phyloP scores from a whole-genome alignment of 108 stramenopile species.

The Cyclostephanos invisitatus region DNA sequence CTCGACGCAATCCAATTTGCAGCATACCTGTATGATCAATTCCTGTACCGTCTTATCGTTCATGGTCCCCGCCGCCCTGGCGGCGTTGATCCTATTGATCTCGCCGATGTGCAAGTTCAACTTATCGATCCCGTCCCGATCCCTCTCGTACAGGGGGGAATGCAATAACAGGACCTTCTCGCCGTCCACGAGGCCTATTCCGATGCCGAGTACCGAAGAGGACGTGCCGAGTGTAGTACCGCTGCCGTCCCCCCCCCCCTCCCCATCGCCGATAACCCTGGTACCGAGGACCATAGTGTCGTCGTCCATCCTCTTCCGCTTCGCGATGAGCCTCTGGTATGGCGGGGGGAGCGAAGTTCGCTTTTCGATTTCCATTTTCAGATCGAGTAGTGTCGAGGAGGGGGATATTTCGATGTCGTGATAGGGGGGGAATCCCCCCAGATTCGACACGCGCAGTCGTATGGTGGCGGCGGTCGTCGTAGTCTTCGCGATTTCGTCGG shows the following conservation, averaged over 20 bases:
- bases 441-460: constrained; percentile 48
- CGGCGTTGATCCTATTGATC: constrained; percentile 55
- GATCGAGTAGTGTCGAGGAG: constrained; percentile 51
- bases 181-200: constrained; percentile 48
- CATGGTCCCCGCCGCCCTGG: constrained; percentile 13
- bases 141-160: constrained; percentile 42
- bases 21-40: constrained; percentile 61
- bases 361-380: constrained; percentile 41
- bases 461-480: constrained; percentile 5
- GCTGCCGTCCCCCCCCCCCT: background rate
- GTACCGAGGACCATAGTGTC: constrained; percentile 36
- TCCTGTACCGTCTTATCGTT: constrained; percentile 46
- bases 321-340: constrained; percentile 61
- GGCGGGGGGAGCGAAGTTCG: constrained; percentile 37
- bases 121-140: constrained; percentile 51
- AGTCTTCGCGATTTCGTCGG: background rate
- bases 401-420: constrained; percentile 45
- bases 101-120: constrained; percentile 30
- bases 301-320: constrained; percentile 48
- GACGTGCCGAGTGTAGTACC: background rate
- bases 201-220: background rate
- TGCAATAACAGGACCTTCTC: constrained; percentile 62
- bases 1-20: constrained; percentile 63
- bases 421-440: constrained; percentile 40
- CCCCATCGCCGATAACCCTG: constrained; percentile 2